These are phyloP conservation scores for Mycosphaerella sp. DNA, from an alignment of 2,329 filamentous ascomycete genomes.

Conservation along the genomic window DNA sequence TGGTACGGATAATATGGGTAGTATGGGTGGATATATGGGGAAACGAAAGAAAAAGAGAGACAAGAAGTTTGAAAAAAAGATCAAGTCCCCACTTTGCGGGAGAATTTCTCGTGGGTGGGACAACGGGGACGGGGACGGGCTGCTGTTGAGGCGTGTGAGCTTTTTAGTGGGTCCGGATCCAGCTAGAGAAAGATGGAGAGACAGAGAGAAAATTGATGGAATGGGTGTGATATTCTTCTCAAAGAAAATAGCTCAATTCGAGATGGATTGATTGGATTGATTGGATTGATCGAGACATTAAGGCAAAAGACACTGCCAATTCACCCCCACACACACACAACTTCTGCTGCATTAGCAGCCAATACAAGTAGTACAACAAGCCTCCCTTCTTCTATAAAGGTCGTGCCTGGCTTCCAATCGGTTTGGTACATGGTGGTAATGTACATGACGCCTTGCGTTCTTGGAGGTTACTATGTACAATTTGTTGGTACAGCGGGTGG, in stretches of 20 bases:
- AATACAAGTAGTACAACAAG: constrained; percentile 7
- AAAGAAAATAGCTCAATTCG: not conserved
- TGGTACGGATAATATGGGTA: no score
- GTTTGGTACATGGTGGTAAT: constrained; percentile 5
- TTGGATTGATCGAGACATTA: constrained; percentile 11
- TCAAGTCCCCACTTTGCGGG: no score
- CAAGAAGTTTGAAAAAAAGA: no score
- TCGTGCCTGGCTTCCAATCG: constrained; percentile 1
- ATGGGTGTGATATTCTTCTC: no score
- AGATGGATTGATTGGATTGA: constrained; percentile 3
- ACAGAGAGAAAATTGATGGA: not conserved
- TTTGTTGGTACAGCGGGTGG: constrained; percentile 7
- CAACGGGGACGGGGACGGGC: no score
- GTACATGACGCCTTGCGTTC: constrained; percentile 9
- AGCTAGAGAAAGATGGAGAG: no score
- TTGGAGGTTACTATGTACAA: constrained; percentile 10
- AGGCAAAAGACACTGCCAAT: constrained; percentile 7
- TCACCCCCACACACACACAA: not conserved
- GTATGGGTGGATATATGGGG: no score
- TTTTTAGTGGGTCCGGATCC: not conserved
- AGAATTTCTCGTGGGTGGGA: no score
- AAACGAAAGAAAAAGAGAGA: no score
- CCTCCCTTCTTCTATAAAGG: constrained; percentile 3
- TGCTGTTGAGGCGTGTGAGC: no score
- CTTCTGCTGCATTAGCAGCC: constrained; percentile 2